phyloP scores from a whole-genome alignment of 2,329 filamentous ascomycete species.

The Aspergillus chevalieri region DNA sequence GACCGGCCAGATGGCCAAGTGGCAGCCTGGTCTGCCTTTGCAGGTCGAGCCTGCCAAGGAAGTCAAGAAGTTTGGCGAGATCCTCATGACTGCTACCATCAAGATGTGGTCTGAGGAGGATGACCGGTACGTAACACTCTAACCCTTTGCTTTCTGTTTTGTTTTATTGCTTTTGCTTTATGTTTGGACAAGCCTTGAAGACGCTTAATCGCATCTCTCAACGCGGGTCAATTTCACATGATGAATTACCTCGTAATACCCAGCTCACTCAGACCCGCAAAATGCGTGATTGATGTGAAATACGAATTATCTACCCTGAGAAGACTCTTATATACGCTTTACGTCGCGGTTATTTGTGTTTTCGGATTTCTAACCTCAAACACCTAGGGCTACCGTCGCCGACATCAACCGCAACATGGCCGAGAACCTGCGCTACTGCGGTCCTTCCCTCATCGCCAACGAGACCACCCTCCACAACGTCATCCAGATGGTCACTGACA shows the following conservation, averaged over 20 bases:
- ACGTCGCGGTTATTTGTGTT: conserved; percentile 12
- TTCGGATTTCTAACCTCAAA: conserved; percentile 37
- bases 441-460: conserved; percentile 74
- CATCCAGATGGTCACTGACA: conserved; percentile 65
- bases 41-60: conserved; percentile 72
- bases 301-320: conserved; percentile 53
- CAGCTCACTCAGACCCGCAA: conserved; percentile 98
- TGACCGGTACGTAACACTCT: conserved; percentile 69
- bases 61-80: conserved; percentile 75
- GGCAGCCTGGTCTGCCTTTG: conserved; percentile 80
- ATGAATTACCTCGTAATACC: conserved; percentile 91
- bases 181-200: neutral
- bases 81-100: conserved; percentile 78
- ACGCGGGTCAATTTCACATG: conserved; percentile 42
- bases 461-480: conserved; percentile 69
- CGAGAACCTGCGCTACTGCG: conserved; percentile 82
- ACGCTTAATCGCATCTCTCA: conserved; percentile 1
- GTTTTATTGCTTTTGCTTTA: conserved; percentile 22
- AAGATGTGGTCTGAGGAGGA: conserved; percentile 82
- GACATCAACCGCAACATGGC: conserved; percentile 93
- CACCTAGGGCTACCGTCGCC: conserved; percentile 70
- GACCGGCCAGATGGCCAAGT: conserved; percentile 68
- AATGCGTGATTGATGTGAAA: conserved; percentile 79
- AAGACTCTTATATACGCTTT: conserved; percentile 36
- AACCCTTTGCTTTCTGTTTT: conserved; percentile 8